Evolutionary conservation across 768 basidiomycete species (phyloP).

Genomic region (Lactifluus volemus): DNA sequence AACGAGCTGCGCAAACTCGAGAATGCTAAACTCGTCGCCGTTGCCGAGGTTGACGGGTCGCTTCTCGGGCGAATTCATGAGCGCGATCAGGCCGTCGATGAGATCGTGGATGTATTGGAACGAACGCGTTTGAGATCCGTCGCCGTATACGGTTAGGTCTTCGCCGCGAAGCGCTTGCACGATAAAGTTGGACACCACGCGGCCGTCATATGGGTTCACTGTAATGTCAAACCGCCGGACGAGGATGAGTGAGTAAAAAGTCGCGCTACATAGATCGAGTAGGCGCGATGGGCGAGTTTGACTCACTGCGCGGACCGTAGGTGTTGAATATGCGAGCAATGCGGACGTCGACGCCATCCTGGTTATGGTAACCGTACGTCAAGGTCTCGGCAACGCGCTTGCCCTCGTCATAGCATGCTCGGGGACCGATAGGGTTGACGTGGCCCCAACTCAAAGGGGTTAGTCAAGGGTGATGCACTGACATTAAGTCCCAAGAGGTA

Average conservation of each 20-base stretch:
- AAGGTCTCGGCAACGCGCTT: conserved; percentile 98
- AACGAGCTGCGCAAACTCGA: conserved; percentile 88
- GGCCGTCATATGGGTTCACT: conserved; percentile 97
- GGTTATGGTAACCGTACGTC: conserved; percentile 91
- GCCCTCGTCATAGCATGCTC: conserved; percentile 99
- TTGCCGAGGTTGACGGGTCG: conserved; percentile 97
- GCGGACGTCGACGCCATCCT: conserved; percentile 91
- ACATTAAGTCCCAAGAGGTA: not conserved
- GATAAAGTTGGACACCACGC: conserved; percentile 98
- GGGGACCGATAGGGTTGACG: conserved; percentile 96
- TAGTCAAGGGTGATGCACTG: conserved; percentile 15
- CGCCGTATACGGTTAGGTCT: conserved; percentile 95
- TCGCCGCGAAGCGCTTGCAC: conserved; percentile 94
- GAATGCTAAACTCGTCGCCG: conserved; percentile 91
- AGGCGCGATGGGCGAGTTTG: not conserved
- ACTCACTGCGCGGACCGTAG: conserved; percentile 73
- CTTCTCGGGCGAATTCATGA: conserved; percentile 93
- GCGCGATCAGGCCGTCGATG: conserved; percentile 81
- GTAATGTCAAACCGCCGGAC: no score
- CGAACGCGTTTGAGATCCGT: conserved; percentile 87
- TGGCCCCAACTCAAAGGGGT: conserved; percentile 71
- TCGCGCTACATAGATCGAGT: not conserved
- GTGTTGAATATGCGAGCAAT: conserved; percentile 99
- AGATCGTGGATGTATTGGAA: conserved; percentile 99
- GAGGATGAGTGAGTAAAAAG: no score